phyloP scores from a whole-genome alignment of 108 stramenopile species.

The Cyclostephanos invisitatus region DNA sequence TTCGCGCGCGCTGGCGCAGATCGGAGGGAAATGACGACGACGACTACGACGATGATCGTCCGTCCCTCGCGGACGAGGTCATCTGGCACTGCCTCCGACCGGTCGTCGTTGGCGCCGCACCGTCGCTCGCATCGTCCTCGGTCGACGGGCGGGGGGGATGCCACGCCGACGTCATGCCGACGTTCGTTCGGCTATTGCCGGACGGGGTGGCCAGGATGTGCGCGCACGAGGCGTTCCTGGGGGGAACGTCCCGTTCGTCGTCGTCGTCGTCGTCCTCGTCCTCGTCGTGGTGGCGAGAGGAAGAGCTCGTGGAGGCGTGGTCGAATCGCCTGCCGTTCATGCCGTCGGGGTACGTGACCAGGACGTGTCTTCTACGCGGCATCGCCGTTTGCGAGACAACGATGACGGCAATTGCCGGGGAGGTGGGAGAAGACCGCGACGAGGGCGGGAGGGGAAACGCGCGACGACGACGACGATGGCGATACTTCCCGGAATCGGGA shows the following conservation, averaged over 20 bases:
- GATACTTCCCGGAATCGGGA: slow-evolving; percentile 37
- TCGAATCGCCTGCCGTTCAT: slow-evolving; percentile 33
- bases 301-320: slow-evolving; percentile 44
- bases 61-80: slow-evolving; percentile 20
- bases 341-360: slow-evolving; percentile 25
- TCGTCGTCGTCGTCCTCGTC: background rate
- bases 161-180: slow-evolving; percentile 25
- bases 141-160: background rate
- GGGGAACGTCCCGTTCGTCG: slow-evolving; percentile 21
- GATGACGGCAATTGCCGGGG: background rate
- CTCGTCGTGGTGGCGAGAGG: slow-evolving; percentile 21
- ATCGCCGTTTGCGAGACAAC: slow-evolving; percentile 24
- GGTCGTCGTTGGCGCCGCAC: background rate
- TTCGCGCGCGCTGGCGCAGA: slow-evolving; percentile 39
- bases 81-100: slow-evolving; percentile 47
- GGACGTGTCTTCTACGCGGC: slow-evolving; percentile 20
- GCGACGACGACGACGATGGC: slow-evolving; percentile 12
- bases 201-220: slow-evolving; percentile 37
- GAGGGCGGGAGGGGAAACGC: background rate
- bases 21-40: slow-evolving; percentile 26
- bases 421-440: background rate
- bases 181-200: slow-evolving; percentile 18
- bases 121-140: no score
- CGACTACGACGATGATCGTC: background rate
- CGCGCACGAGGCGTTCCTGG: slow-evolving; percentile 39